Percentiles rank a stretch among this genome's conserved stretches.
Conservation (phyloP, 2,329 filamentous ascomycete genomes). For the Fusarium ambrosium region DNA sequence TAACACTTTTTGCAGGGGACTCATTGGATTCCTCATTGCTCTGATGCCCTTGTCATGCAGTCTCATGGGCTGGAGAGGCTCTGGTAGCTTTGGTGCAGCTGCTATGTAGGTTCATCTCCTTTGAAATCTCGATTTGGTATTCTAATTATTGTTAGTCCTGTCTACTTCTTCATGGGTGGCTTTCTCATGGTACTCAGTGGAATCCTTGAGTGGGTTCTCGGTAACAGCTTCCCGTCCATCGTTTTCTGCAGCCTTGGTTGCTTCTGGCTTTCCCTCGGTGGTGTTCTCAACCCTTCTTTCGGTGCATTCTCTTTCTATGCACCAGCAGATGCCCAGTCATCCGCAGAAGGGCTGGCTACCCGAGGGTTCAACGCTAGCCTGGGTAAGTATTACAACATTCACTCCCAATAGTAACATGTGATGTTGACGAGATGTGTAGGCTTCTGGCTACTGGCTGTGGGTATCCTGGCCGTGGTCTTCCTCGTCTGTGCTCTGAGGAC, state of each 20-base stretch:
- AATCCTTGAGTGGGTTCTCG: constrained; percentile 68
- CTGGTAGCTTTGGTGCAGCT: constrained; percentile 62
- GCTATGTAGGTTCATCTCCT: constrained; percentile 57
- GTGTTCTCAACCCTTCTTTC: constrained; percentile 66
- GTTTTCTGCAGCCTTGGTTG: constrained; percentile 67
- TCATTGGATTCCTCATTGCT: constrained; percentile 65
- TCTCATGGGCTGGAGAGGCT: constrained; percentile 69
- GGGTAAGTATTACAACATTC: constrained; percentile 53
- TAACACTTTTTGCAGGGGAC: constrained; percentile 53
- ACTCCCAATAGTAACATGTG: constrained; percentile 57
- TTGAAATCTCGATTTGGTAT: neutral
- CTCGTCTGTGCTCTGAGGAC: constrained; percentile 78
- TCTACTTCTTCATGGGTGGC: constrained; percentile 67
- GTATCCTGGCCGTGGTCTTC: constrained; percentile 73
- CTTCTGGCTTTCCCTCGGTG: constrained; percentile 70
- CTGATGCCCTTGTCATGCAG: constrained; percentile 64
- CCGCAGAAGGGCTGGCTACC: constrained; percentile 59
- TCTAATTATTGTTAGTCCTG: constrained; percentile 53
- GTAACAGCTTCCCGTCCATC: constrained; percentile 70
- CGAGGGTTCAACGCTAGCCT: constrained; percentile 68
- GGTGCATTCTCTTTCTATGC: constrained; percentile 63
- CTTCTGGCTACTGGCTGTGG: constrained; percentile 77
- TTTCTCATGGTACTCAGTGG: constrained; percentile 65
- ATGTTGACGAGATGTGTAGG: constrained; percentile 52
- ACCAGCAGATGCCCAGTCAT: constrained; percentile 47